These are phyloP conservation scores for Eragrostis nindensis DNA, from an alignment of 176 grass and related monocot genomes.

Conservation along the genomic window DNA sequence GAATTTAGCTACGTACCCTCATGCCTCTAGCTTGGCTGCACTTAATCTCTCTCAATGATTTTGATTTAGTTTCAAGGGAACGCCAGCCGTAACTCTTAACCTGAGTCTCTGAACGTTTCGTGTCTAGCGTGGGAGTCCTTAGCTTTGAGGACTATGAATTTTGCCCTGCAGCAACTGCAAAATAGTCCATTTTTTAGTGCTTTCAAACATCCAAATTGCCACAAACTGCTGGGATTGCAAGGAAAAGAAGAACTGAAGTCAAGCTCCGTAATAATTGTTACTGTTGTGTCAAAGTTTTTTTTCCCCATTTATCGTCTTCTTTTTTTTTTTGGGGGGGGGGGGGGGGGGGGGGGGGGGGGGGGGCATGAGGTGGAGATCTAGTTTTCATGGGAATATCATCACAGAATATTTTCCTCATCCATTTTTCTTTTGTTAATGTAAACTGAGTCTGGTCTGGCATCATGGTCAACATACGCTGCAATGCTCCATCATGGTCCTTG, in stretches of 20 bases:
- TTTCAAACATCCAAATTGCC: not conserved
- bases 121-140: not conserved
- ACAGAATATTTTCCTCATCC: not conserved
- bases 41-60: constrained; percentile 23
- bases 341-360: too few species aligned
- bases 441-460: not conserved
- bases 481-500: constrained; percentile 3
- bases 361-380: not conserved
- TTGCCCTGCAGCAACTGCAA: too few species aligned
- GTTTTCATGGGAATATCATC: not conserved
- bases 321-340: too few species aligned
- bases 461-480: constrained; percentile 1
- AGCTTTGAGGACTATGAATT: not conserved
- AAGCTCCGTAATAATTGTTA: too few species aligned
- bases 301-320: too few species aligned
- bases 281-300: not conserved
- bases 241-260: not conserved
- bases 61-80: constrained; percentile 26
- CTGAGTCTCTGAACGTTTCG: not conserved
- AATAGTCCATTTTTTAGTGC: too few species aligned
- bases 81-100: too few species aligned
- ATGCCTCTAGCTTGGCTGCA: too few species aligned
- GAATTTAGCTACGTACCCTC: not conserved
- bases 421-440: not conserved
- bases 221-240: not conserved